Percentiles rank a stretch among this genome's conserved stretches.
Conservation (phyloP, 352 stramenopile species). For the Achlya hypogyna region DNA sequence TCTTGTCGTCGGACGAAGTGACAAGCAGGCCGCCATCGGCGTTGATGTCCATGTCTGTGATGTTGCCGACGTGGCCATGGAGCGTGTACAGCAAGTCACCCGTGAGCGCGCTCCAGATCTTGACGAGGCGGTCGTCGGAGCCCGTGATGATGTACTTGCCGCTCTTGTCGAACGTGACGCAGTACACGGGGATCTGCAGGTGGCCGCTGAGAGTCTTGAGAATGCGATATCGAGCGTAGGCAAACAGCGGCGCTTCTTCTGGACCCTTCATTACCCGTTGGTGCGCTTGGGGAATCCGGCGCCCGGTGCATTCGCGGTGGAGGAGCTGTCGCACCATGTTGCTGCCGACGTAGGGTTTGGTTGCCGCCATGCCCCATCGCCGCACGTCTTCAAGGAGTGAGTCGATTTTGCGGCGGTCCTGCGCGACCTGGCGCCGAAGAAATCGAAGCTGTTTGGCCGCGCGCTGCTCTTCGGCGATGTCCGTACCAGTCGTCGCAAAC, state of each 20-base stretch:
- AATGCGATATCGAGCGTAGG: slow-evolving; percentile 69
- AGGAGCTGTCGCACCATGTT: slow-evolving; percentile 51
- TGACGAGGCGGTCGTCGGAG: slow-evolving; percentile 95
- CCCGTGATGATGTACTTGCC: slow-evolving; percentile 95
- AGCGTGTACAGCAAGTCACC: slow-evolving; percentile 75
- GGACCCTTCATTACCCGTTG: slow-evolving; percentile 23
- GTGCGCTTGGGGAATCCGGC: not conserved
- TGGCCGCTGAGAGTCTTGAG: slow-evolving; percentile 89
- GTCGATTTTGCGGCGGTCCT: slow-evolving; percentile 29
- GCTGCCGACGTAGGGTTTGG: slow-evolving; percentile 32
- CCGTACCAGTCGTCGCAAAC: not conserved
- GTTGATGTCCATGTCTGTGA: slow-evolving; percentile 85
- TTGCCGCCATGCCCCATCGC: slow-evolving; percentile 37
- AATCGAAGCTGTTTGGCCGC: slow-evolving; percentile 13
- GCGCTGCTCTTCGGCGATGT: slow-evolving; percentile 21
- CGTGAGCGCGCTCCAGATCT: slow-evolving; percentile 91
- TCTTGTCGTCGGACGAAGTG: slow-evolving; percentile 85
- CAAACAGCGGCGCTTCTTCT: slow-evolving; percentile 33
- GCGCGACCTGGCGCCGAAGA: not conserved
- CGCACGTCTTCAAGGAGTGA: slow-evolving; percentile 32
- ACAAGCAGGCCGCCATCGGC: slow-evolving; percentile 67
- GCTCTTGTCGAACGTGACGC: slow-evolving; percentile 92
- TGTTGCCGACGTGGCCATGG: slow-evolving; percentile 80
- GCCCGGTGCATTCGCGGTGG: slow-evolving; percentile 41
- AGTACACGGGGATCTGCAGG: slow-evolving; percentile 92